Percentiles rank a stretch among this genome's conserved stretches.
These are phyloP conservation scores for Elaeis guineensis DNA, from an alignment of 176 grass and related monocot genomes.

Conservation along the genomic window DNA sequence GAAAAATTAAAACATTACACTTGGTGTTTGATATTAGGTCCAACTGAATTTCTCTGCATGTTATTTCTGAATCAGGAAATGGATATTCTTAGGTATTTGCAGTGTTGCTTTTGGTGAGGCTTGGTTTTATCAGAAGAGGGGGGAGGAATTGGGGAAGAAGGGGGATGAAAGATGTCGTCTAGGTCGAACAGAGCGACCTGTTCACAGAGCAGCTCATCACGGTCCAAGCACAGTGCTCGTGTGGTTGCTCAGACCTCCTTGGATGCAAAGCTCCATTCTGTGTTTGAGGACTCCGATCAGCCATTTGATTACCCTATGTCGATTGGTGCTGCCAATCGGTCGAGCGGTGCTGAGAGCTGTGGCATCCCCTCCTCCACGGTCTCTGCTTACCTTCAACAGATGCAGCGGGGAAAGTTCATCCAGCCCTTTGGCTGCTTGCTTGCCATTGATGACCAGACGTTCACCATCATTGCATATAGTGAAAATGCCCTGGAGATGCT, in stretches of 20 bases:
- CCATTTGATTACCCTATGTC: conserved; percentile 70
- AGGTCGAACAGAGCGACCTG: conserved; percentile 53
- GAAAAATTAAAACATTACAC: too few relatives aligned
- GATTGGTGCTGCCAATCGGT: conserved; percentile 22
- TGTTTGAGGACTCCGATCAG: conserved; percentile 61
- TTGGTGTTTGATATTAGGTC: too few relatives aligned
- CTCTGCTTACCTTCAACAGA: conserved; percentile 63
- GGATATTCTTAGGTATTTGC: too few relatives aligned
- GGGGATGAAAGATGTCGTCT: conserved; percentile 47
- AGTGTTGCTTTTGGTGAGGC: too few relatives aligned
- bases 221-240: conserved; percentile 63
- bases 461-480: conserved; percentile 69
- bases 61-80: too few relatives aligned
- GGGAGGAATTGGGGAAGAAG: too few relatives aligned
- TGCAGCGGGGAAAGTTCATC: conserved; percentile 74
- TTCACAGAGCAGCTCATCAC: conserved; percentile 58
- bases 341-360: conserved; percentile 7
- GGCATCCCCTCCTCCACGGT: conserved; percentile 29
- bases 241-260: conserved; percentile 64
- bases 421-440: conserved; percentile 90
- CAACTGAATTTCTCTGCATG: too few relatives aligned
- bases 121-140: too few relatives aligned
- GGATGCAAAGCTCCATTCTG: conserved; percentile 66
- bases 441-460: conserved; percentile 55
- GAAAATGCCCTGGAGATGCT: conserved; percentile 98